These are phyloP conservation scores for Chlorella sp. DNA, from an alignment of 139 green algal species.

Conservation along the genomic window DNA sequence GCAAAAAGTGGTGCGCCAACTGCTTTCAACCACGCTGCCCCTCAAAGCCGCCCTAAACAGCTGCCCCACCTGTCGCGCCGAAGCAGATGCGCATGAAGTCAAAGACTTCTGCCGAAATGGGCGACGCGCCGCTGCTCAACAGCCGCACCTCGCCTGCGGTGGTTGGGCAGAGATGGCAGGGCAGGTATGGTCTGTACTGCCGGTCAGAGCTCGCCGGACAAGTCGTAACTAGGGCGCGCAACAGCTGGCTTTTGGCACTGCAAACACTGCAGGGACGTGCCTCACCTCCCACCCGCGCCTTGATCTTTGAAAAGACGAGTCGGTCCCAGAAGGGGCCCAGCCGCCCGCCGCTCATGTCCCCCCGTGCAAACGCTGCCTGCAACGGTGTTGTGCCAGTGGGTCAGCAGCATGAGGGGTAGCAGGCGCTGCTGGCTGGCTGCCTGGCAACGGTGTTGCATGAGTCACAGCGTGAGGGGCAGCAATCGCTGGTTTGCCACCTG, in stretches of 20 bases:
- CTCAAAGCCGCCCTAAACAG: too few relatives aligned
- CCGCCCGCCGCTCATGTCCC: slow-evolving; percentile 69
- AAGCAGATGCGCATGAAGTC: slow-evolving; percentile 95
- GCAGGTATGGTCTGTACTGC: too few relatives aligned
- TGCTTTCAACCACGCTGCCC: not conserved
- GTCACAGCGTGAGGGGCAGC: not conserved
- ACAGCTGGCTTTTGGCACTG: too few relatives aligned
- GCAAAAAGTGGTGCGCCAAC: too few relatives aligned
- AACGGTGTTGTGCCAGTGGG: too few relatives aligned
- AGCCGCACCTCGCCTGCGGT: slow-evolving; percentile 54
- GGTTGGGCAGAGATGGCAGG: too few relatives aligned
- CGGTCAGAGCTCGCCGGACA: too few relatives aligned
- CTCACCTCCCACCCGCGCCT: slow-evolving; percentile 75
- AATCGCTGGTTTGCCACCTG: not conserved
- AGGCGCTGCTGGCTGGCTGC: too few relatives aligned
- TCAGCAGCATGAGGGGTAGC: too few relatives aligned
- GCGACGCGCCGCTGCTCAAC: slow-evolving; percentile 80
- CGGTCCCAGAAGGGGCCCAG: slow-evolving; percentile 86
- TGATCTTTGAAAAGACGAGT: slow-evolving; percentile 96
- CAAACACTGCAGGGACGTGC: too few relatives aligned
- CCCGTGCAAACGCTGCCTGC: not conserved
- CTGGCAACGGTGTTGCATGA: too few relatives aligned
- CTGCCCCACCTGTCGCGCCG: slow-evolving; percentile 48
- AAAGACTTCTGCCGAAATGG: slow-evolving; percentile 94
- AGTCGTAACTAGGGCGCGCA: too few relatives aligned